These are phyloP conservation scores for Phytopythium sindhum DNA, from an alignment of 352 stramenopile genomes.

Conservation along the genomic window DNA sequence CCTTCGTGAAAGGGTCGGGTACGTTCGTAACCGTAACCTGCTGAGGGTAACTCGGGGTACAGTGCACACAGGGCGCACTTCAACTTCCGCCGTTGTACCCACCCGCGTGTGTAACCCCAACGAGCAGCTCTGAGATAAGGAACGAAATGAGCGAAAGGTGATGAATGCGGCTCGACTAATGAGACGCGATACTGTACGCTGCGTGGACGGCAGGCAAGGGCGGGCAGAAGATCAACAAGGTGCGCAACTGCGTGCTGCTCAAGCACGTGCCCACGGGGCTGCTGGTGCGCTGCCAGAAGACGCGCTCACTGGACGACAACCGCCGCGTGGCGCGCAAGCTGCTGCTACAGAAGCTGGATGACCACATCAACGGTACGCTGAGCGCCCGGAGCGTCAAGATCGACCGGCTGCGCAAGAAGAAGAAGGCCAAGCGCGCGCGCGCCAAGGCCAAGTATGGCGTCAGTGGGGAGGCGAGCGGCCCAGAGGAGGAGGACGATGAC, in stretches of 20 bases:
- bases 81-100: neutral
- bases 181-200: neutral
- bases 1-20: constrained; percentile 86
- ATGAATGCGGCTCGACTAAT: neutral
- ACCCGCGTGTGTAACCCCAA: neutral
- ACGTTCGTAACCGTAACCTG: constrained; percentile 5
- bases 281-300: constrained; percentile 78
- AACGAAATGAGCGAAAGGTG: neutral
- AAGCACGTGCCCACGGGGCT: constrained; percentile 79
- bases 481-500: constrained; percentile 10
- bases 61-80: neutral
- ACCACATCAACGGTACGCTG: constrained; percentile 59
- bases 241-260: constrained; percentile 86
- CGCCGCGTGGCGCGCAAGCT: constrained; percentile 69
- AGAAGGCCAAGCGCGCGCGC: constrained; percentile 52
- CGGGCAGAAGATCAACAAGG: constrained; percentile 92
- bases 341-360: constrained; percentile 71
- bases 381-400: constrained; percentile 68
- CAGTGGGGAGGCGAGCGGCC: constrained; percentile 9
- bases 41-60: too few relatives aligned
- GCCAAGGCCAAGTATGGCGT: constrained; percentile 52
- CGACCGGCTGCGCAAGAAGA: constrained; percentile 61
- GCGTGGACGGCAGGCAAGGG: constrained; percentile 48
- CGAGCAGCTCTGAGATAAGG: neutral
- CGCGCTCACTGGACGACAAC: constrained; percentile 76